These are phyloP conservation scores for Cephalotrichum gorgonifer DNA, from an alignment of 2,329 filamentous ascomycete species.

Conservation along the genomic window DNA sequence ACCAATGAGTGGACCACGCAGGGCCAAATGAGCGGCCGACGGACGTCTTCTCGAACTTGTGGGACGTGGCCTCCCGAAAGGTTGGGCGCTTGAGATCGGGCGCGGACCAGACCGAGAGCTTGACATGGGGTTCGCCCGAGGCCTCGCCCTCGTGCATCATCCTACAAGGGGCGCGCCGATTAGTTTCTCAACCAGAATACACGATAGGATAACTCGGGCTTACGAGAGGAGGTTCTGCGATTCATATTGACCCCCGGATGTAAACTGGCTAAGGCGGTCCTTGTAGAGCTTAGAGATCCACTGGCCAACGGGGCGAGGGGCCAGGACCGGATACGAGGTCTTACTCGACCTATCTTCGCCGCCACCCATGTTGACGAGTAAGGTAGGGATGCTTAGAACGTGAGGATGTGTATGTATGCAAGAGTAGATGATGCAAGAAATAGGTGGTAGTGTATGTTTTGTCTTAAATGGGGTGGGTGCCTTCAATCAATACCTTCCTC, in stretches of 20 bases:
- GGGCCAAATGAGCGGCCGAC: conserved; percentile 80
- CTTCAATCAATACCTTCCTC: no score
- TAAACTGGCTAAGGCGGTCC: conserved; percentile 74
- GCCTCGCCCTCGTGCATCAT: conserved; percentile 61
- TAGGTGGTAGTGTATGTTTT: no score
- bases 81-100: conserved; percentile 69
- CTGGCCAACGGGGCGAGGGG: conserved; percentile 54
- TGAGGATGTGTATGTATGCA: neutral
- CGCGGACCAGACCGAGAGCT: conserved; percentile 78
- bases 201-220: conserved; percentile 15
- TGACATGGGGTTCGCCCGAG: conserved; percentile 65
- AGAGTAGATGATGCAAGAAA: neutral
- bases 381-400: neutral
- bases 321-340: conserved; percentile 41
- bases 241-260: conserved; percentile 66
- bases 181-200: neutral
- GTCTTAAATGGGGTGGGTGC: no score
- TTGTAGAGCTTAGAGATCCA: conserved; percentile 79
- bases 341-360: conserved; percentile 31
- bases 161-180: conserved; percentile 22
- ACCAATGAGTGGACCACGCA: conserved; percentile 97
- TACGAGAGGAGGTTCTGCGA: conserved; percentile 64
- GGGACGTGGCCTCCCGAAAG: conserved; percentile 71
- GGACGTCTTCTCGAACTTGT: conserved; percentile 63
- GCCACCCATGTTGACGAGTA: conserved; percentile 34